Conservation (phyloP, 345 rosid species). For the sweet orange (Citrus sinensis) region DNA sequence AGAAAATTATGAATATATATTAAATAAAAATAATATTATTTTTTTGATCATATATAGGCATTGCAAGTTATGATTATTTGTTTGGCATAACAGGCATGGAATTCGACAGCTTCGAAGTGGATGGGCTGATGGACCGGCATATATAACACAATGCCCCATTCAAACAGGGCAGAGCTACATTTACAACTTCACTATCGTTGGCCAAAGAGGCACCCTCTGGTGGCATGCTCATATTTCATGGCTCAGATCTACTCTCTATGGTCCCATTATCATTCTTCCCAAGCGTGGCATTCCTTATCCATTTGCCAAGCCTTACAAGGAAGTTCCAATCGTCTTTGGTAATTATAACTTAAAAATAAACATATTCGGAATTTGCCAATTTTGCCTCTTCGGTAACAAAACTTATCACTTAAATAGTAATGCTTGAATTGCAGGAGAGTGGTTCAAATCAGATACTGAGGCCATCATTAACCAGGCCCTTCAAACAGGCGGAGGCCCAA, state of each 20-base stretch:
- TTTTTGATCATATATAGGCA: background rate
- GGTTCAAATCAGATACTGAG: slow-evolving; percentile 71
- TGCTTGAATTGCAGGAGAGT: slow-evolving; percentile 51
- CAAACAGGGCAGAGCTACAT: slow-evolving; percentile 51
- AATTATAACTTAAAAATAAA: background rate
- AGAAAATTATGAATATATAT: background rate
- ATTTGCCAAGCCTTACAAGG: slow-evolving; percentile 70
- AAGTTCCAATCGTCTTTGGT: slow-evolving; percentile 73
- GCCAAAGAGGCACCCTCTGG: slow-evolving; percentile 63
- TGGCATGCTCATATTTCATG: slow-evolving; percentile 67
- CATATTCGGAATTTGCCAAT: background rate
- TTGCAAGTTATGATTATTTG: background rate
- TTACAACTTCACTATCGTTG: slow-evolving; percentile 57
- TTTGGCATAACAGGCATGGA: slow-evolving; percentile 49
- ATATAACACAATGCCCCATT: slow-evolving; percentile 64
- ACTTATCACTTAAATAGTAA: background rate
- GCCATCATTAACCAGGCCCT: slow-evolving; percentile 66
- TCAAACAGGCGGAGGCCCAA: slow-evolving; percentile 73
- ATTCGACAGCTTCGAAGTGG: slow-evolving; percentile 54
- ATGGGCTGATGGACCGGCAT: slow-evolving; percentile 73
- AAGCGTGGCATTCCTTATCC: slow-evolving; percentile 64
- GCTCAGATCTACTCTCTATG: slow-evolving; percentile 75
- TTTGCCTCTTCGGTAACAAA: background rate
- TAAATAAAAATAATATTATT: background rate
- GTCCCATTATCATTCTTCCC: slow-evolving; percentile 76